Base-by-base conservation (phyloP, 768 basidiomycete genomes). In the Lactarius quietus region DNA sequence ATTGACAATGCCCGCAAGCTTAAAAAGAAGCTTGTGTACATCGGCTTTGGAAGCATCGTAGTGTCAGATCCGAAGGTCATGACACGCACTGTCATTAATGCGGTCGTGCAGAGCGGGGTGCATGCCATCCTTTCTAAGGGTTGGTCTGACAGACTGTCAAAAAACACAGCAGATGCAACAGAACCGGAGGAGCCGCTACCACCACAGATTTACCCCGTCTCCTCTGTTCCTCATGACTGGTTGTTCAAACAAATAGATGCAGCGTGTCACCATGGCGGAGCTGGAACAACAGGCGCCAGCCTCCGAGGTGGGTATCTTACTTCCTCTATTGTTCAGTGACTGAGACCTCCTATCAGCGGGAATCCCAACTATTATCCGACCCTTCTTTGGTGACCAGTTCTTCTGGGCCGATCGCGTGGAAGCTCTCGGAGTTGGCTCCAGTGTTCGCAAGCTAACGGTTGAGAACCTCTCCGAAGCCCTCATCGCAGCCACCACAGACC, bases 341-440 rank as follows among this genome's bases (percentile, higher is more conserved):
- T 63, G 35, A 65, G 9, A 59, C 23, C 28, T 36, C 28, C 55
- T 63, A 68, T 9, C 70, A 92, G 93, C 93, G 65, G 94, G 93
- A 9, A 90, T 94, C 59, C 96, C 97, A 1, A 98, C 95, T 1
- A 90, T 99, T 71, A 93, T 98, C 74, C 88, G 88, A 68, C 96
- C 97, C 0, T 99, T 98, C 83, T 99, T 98, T 71, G 96, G 97
- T 3, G 95, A 98, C 74, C 95, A 98, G 72, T 93, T 90, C 74
- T 96, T 98, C 78, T 98, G 94, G 94, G 93, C 93, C 3, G 93
- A 99, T 75, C 89, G 96, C 33, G 93, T 98, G n/a, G 94, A 97
- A 75, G 93, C 95, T 2, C 82, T 99, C 48, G 95, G 95, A 41
- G 86, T 98, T 57, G 97, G 96, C 53, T 82, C 87, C 35, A 86